These are phyloP conservation scores for Mantamonas sphyraenae DNA, from an alignment of 78 protist species.

Conservation along the genomic window DNA sequence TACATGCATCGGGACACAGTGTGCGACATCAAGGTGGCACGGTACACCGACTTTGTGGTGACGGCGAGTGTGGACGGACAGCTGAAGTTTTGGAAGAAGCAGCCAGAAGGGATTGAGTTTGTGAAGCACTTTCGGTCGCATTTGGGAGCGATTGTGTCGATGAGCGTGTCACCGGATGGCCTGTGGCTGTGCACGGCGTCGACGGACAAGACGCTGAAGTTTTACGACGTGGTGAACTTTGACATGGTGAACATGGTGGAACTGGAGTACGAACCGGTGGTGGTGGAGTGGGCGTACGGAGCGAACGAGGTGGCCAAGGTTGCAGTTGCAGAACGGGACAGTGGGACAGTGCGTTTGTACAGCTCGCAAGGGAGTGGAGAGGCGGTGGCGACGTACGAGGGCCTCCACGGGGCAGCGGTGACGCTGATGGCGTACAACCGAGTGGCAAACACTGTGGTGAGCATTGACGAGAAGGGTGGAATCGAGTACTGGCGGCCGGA, in stretches of 20 bases:
- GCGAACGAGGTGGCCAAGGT: too few species aligned
- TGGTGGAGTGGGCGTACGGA: too few species aligned
- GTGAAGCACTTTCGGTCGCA: conserved; percentile 87
- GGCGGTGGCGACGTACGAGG: too few species aligned
- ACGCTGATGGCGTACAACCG: too few species aligned
- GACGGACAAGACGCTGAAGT: conserved; percentile 60
- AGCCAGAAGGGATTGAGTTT: conserved; percentile 63
- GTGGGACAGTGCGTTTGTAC: too few species aligned
- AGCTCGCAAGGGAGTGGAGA: too few species aligned
- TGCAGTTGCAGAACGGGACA: too few species aligned
- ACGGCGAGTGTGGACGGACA: conserved; percentile 81
- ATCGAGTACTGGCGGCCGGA: conserved; percentile 66
- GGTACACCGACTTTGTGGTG: conserved; percentile 61
- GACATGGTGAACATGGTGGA: conserved; percentile 74
- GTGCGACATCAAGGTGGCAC: background rate
- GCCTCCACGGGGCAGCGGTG: too few species aligned
- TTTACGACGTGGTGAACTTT: conserved; percentile 72
- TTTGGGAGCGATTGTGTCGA: conserved; percentile 26
- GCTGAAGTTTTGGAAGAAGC: conserved; percentile 91
- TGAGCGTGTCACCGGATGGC: conserved; percentile 57
- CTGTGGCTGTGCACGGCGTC: conserved; percentile 39
- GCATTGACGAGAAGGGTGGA: conserved; percentile 53
- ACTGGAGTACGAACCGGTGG: conserved; percentile 50
- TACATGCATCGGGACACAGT: conserved; percentile 80
- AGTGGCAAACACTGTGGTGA: conserved; percentile 17